Base-by-base conservation (phyloP, 1,284 basidiomycete species). In the Sanghuangporus weigelae region DNA sequence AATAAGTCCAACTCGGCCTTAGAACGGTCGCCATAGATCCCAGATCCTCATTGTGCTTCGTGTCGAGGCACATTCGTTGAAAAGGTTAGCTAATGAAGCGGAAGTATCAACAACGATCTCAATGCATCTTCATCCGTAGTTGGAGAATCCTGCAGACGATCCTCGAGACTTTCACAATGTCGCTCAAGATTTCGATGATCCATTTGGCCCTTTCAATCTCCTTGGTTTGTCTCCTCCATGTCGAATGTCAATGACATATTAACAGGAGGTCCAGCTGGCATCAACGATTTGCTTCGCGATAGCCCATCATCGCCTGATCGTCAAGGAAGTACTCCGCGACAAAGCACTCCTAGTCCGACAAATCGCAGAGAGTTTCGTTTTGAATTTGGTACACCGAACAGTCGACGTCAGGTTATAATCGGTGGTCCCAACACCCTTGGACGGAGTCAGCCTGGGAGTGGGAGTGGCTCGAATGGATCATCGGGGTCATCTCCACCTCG, bases 41-140 rank as follows among this genome's bases (percentile, higher is more conserved):
- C 90, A 57, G 83, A 92, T 75, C 90, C 90, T 7, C 81, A 84
- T 46, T 92, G 90, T 71, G 82, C 89, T 59, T 86, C 84, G 42
- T 92, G 90, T 73, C 79, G 80, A 65, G 80, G 89, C 1, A 79
- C 81, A 12, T 92, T 92, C 69, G 88, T 92, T 3, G 90, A 92
- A 75, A 87, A 82, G 80, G 90, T 89, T 59, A 55, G 75, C 68
- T 21, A n/a, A 46, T 46, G 7, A 16, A 16, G 44, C 10, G 57
- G 59, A 69, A 62, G 40, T 53, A 62, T 12, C 14, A 16, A 38
- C 26, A 7, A 16, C 14, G 16, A 38, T n/a, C 31, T 36, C 31
- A 54, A 16, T 38, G 12, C 53, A 31, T 35, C 21, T 54, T 38
- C 36, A 16, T 36, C 39, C 61, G 7, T 73, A 92, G 90, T 84